Evolutionary conservation across 108 stramenopile species (phyloP).

Genomic region (Pseudonitzschia delicatissima): DNA sequence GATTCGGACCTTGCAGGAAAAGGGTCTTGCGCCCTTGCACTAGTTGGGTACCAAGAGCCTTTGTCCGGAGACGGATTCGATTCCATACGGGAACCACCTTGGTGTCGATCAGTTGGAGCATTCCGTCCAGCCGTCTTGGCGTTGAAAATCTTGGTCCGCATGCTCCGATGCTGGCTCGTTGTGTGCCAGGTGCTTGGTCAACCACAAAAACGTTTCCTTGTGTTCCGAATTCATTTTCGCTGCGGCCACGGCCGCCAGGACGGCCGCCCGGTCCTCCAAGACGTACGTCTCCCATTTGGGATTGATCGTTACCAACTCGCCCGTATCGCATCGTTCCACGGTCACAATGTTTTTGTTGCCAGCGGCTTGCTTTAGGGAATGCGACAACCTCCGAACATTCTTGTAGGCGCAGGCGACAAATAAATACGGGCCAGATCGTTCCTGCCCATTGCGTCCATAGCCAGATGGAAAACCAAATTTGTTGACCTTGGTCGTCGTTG

Average conservation of each 20-base stretch:
- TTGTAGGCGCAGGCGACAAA: constrained; percentile 63
- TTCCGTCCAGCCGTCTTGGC: constrained; percentile 1
- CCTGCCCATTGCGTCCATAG: constrained; percentile 27
- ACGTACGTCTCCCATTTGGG: constrained; percentile 46
- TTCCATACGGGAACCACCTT: constrained; percentile 25
- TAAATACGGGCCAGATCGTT: constrained; percentile 53
- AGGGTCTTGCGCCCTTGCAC: constrained; percentile 63
- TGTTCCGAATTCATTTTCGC: constrained; percentile 34
- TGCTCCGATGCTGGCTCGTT: constrained; percentile 10
- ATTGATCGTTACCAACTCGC: constrained; percentile 60
- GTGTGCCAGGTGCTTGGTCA: too few relatives aligned
- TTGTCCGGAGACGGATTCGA: constrained; percentile 11
- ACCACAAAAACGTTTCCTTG: too few relatives aligned
- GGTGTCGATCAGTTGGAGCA: not conserved
- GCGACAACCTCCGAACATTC: too few relatives aligned
- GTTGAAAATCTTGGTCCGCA: constrained; percentile 15
- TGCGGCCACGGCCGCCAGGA: constrained; percentile 30
- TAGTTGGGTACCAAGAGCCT: constrained; percentile 17
- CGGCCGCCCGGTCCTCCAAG: constrained; percentile 26
- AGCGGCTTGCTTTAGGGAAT: constrained; percentile 69
- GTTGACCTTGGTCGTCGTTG: constrained; percentile 43
- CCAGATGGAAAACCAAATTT: constrained; percentile 57
- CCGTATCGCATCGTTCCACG: constrained; percentile 59
- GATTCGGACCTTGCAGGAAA: constrained; percentile 46
- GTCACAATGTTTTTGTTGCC: constrained; percentile 64